Base-by-base conservation (phyloP, 805 yeast species). In the Nakazawaea sp. region DNA sequence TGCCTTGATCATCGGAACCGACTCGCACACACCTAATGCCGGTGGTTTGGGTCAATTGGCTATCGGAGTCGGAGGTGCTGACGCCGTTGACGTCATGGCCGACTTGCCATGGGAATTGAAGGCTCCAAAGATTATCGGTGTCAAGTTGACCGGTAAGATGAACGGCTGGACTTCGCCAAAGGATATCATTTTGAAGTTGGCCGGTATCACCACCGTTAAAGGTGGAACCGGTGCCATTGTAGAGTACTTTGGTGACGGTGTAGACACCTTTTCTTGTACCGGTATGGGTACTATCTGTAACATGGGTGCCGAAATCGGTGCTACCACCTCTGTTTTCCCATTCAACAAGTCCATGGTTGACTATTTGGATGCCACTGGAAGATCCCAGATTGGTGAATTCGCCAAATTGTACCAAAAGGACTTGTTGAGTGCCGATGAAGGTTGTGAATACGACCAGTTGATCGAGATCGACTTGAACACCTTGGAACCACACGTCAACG, bases 251-350 rank as follows among this genome's bases (percentile, higher is more conserved):
- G 98, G 98, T 56, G 87, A 80, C 38, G 98, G 98, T 67, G 95
- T 88, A 32, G 69, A 80, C 44, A 68, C 82, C 38, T 75, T 92
- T 53, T 81, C 95, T 18, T 87, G 96, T 69, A 92, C 98, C 25
- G 98, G 98, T 68, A 92, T 92, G 98, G 98, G 95, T 44, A 92
- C 98, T 43, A 90, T 92, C 61, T 90, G 97, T 75, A 92, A 92
- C 65, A 92, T 92, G 98, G 98, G 98, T 59, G 98, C 98, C 38
- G 98, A 92, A 67, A 88, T 92, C 42, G 98, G 98, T 63, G 98
- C 98, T 30, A 92, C 98, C 27, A 92, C 98, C 30, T 90, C 97
- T 18, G 78, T 86, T 40, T 92, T 92, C 87, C 98, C 98, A 45
- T 90, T 79, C 75, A 88, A 61, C 50, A 43, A 58, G 31, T 60